Evolutionary conservation across 352 stramenopile species (phyloP), one percentile per base, ranked within the genome.

Genomic region (Phytophthora uliginosa): DNA sequence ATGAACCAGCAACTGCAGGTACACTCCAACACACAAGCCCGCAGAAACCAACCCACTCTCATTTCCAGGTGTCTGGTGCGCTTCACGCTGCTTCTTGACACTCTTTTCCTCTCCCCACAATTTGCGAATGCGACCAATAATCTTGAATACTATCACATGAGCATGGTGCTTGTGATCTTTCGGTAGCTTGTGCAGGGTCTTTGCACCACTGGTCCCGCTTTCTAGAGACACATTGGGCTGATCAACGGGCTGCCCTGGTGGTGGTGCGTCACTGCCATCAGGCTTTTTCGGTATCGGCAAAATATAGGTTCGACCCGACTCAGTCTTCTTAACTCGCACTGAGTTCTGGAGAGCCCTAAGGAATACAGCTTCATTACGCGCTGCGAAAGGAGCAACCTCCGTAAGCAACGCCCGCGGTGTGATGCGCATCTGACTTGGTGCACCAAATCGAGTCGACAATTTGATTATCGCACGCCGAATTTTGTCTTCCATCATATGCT

Each of bases 401-500:
- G 88, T 95, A 20, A 97, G 78, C 56, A 97, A 74, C 3, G 88
- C 87, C 22, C 89, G 88, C 17, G 89, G 90, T 0, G 85, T 95
- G 52, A 96, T 95, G 5, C 90, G 83, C 88, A 95, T 95, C 38
- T 94, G 86, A 28, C 51, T 84, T 26, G 85, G 85, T 26, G 89
- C 74, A 9, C 89, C 89, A 58, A 94, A 89, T 31, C 90, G 81
- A 8, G 86, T 77, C 24, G 88, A 81, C 42, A 97, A 60, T 68
- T 97, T 97, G 3, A 80, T 82, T 26, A 97, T 89, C 7, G 86
- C 86, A 45, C 86, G 82, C 13, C 79, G 56, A 75, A 97, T 95
- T 59, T 94, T 95, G 13, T 95, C 89, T 69, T 96, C 88, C 88
- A 96, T 96, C 69, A 90, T 90, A 33, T 91, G 83, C 67, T 96